phyloP scores from a whole-genome alignment of 805 yeast species.

The Zygosaccharomyces pseudorouxii region DNA sequence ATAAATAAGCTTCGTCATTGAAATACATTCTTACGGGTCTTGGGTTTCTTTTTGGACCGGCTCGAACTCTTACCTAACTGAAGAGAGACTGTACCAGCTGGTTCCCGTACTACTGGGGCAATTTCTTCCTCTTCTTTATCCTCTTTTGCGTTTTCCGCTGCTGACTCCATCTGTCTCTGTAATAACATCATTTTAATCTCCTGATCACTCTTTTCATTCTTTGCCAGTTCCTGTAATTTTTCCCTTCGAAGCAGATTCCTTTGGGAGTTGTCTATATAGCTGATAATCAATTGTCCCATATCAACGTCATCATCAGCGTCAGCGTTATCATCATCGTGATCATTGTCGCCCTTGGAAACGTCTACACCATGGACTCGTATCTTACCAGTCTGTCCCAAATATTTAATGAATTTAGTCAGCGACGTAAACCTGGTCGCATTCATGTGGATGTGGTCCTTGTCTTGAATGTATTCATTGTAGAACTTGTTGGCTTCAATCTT shows the following conservation, averaged over 20 bases:
- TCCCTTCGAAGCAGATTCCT: conserved; percentile 43
- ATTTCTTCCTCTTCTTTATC: conserved; percentile 3
- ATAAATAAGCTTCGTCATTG: conserved; percentile 2
- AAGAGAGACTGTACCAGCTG: not conserved
- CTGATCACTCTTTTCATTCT: conserved; percentile 42
- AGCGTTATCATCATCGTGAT: conserved; percentile 25
- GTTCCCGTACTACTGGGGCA: not conserved
- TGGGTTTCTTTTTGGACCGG: conserved; percentile 4
- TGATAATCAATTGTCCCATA: conserved; percentile 41
- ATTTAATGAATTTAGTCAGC: conserved; percentile 60
- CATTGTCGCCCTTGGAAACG: conserved; percentile 29
- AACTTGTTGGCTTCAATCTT: conserved; percentile 73
- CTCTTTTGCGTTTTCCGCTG: conserved; percentile 10
- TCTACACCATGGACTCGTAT: conserved; percentile 45
- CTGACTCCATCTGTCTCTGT: conserved; percentile 47
- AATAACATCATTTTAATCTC: conserved; percentile 41
- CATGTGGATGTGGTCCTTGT: conserved; percentile 83
- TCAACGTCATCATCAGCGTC: conserved; percentile 31
- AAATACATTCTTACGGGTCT: conserved; percentile 12
- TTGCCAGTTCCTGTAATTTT: conserved; percentile 36
- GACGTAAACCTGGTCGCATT: conserved; percentile 80
- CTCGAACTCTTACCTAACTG: not conserved
- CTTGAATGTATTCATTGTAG: conserved; percentile 83
- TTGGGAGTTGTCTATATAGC: conserved; percentile 54
- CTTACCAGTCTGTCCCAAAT: conserved; percentile 52